Conservation (phyloP, 176 grass and related monocot species). For the Avena insularis region DNA sequence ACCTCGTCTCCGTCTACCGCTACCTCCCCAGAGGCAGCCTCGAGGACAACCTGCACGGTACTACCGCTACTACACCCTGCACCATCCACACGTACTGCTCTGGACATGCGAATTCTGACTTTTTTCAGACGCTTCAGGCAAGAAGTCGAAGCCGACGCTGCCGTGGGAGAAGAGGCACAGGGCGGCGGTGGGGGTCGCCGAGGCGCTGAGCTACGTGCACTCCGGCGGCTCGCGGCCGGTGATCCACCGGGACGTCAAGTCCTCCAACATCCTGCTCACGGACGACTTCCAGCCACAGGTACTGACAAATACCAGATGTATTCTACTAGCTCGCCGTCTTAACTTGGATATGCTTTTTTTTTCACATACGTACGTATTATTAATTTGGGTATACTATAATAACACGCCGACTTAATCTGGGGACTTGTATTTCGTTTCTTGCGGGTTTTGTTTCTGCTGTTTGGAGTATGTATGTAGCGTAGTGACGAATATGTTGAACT, state of each 20-base stretch:
- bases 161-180: slow-evolving; percentile 77
- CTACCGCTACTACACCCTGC: neutral
- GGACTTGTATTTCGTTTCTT: neutral
- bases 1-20: slow-evolving; percentile 82
- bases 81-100: neutral
- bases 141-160: slow-evolving; percentile 52
- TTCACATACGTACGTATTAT: too few species aligned
- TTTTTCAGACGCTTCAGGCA: slow-evolving; percentile 46
- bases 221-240: slow-evolving; percentile 64
- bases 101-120: slow-evolving; percentile 10
- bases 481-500: neutral
- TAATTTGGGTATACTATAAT: neutral
- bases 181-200: slow-evolving; percentile 73
- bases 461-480: neutral
- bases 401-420: neutral
- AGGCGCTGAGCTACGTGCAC: slow-evolving; percentile 82
- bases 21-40: slow-evolving; percentile 87
- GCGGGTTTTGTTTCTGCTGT: too few species aligned
- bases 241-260: slow-evolving; percentile 96
- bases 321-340: too few species aligned
- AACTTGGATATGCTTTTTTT: neutral
- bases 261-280: slow-evolving; percentile 93
- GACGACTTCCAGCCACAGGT: slow-evolving; percentile 83
- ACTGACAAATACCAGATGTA: neutral
- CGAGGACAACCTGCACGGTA: slow-evolving; percentile 89